These are phyloP conservation scores for Lasiodiplodia sp. DNA, from an alignment of 2,329 filamentous ascomycete genomes.

Conservation along the genomic window DNA sequence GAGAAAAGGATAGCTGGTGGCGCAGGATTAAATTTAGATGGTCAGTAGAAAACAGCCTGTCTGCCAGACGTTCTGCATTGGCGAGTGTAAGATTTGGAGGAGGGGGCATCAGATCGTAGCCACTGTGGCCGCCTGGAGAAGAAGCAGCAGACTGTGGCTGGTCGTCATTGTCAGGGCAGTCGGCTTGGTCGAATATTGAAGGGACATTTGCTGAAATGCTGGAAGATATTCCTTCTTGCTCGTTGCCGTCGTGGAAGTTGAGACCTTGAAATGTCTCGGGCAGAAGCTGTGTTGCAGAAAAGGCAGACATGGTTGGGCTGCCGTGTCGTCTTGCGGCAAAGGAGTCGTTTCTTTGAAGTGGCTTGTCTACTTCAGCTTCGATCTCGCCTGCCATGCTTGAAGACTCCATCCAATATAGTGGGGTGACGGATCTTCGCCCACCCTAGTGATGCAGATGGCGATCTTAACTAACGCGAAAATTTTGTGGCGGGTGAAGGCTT, in stretches of 20 bases:
- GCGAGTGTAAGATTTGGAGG: slow-evolving; percentile 35
- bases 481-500: background rate
- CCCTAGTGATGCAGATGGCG: background rate
- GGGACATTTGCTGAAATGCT: slow-evolving; percentile 23
- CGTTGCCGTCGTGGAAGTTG: background rate
- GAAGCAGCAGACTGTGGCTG: slow-evolving; percentile 19
- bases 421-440: slow-evolving; percentile 8
- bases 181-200: slow-evolving; percentile 21
- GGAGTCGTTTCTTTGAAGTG: slow-evolving; percentile 11
- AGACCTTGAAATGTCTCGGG: slow-evolving; percentile 1
- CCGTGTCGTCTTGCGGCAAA: slow-evolving; percentile 7
- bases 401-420: background rate
- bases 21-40: slow-evolving; percentile 70
- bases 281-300: slow-evolving; percentile 5
- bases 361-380: background rate
- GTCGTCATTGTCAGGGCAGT: slow-evolving; percentile 2
- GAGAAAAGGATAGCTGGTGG: slow-evolving; percentile 65
- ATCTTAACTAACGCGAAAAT: background rate
- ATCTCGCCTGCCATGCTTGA: background rate
- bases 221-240: slow-evolving; percentile 18
- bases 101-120: slow-evolving; percentile 38
- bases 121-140: slow-evolving; percentile 10
- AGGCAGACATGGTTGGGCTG: slow-evolving; percentile 22
- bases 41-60: slow-evolving; percentile 68
- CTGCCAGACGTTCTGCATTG: slow-evolving; percentile 62